A percentile compares a stretch with the other conserved stretches of the same genome.
Conservation (phyloP, 768 basidiomycete species). For the Pilatotrama ljubarskyi region DNA sequence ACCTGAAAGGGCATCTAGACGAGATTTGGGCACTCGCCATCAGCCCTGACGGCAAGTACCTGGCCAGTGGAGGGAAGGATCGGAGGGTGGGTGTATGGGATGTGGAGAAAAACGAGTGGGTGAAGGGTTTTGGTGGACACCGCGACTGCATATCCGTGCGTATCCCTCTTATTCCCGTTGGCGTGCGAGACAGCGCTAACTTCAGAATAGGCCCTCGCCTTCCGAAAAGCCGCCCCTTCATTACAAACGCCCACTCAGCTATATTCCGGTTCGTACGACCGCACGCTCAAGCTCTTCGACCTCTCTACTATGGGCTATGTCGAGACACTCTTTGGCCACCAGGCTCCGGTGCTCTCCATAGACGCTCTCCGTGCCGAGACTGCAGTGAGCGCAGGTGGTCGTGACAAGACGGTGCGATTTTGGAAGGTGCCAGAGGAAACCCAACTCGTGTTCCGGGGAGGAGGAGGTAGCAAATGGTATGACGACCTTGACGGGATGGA, state of each 20-base stretch:
- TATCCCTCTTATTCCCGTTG: constrained; percentile 30
- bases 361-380: constrained; percentile 83
- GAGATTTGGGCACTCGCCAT: constrained; percentile 83
- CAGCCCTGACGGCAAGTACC: constrained; percentile 79
- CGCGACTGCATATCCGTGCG: constrained; percentile 69
- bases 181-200: neutral
- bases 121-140: constrained; percentile 79
- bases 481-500: constrained; percentile 81
- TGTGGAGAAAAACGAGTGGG: constrained; percentile 69
- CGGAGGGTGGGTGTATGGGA: constrained; percentile 86
- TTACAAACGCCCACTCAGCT: constrained; percentile 44
- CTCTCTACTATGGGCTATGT: constrained; percentile 84
- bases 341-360: constrained; percentile 78
- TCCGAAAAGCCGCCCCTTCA: constrained; percentile 64
- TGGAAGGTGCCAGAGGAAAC: constrained; percentile 98
- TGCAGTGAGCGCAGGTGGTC: constrained; percentile 82
- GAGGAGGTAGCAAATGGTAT: constrained; percentile 78
- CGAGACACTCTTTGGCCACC: constrained; percentile 96
- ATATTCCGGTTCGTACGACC: constrained; percentile 79
- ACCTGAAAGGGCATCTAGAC: constrained; percentile 77
- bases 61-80: constrained; percentile 89
- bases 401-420: constrained; percentile 89
- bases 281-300: constrained; percentile 89
- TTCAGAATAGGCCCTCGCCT: constrained; percentile 56
- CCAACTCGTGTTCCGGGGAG: constrained; percentile 94